Evolutionary conservation across 768 basidiomycete genomes (phyloP), one percentile per base, ranked within the genome.

Genomic region (Russula sp.): DNA sequence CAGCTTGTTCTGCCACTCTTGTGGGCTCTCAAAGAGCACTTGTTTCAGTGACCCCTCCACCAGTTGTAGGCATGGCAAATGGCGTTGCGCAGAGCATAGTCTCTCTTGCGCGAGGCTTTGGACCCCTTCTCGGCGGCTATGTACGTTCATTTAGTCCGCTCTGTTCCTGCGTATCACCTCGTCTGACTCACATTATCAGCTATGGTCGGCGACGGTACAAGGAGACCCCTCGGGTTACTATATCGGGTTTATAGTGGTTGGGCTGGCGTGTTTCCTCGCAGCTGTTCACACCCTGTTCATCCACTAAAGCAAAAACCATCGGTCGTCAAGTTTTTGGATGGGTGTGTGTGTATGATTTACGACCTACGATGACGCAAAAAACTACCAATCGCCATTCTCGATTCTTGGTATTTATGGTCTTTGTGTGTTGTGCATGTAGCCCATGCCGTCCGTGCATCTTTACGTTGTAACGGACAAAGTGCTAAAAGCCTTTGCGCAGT

Each of bases 71-170:
- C 7, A 84, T 92, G 63, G 92, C 96, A 10, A 99, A 98, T 71
- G 97, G 96, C 18, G 85, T 96, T 22, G 97, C 94, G 0, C 97
- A 99, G 74, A 94, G 92, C 70, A 89, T 93, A 37, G 95, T 96
- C 66, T 94, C 92, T 66, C 84, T 96, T 31, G 92, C 95, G 4
- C 84, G 97, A 45, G 97, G 94, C 76, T 70, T 92, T 42, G 97
- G 93, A 22, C 93, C 94, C 22, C 83, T 93, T 45, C 77, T 92
- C 18, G 91, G 91, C 52, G 91, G 91, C 49, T 89, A 86, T 72
- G 91, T 92, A 71, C 9, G 57, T 31, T 22, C 27, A 71, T 85
- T 32, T 31, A 77, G 34, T 39, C 47, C 47, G 40, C 32, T 31
- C 11, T 35, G 9, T 44, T 18, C 18, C 8, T 61, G 16, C 52